Percentiles rank a stretch among this genome's conserved stretches.
Conservation (phyloP, 192 early-diverging fungal genomes). For the Allomyces javanicus region DNA sequence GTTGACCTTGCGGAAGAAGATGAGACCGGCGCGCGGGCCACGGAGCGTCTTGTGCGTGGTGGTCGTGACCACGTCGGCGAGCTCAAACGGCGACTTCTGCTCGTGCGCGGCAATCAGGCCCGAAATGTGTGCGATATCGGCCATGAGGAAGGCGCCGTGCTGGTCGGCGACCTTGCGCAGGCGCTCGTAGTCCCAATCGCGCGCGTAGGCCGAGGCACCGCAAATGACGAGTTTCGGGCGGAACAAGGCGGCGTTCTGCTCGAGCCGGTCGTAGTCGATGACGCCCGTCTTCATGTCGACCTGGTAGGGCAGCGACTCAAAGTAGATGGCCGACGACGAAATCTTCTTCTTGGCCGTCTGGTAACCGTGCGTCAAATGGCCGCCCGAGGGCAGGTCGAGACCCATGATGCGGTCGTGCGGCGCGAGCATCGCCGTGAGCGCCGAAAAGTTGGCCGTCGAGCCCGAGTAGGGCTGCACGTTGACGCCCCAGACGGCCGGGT, state of each 20-base stretch:
- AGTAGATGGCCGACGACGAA: conserved; percentile 98
- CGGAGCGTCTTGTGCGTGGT: conserved; percentile 99
- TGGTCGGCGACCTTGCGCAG: conserved; percentile 93
- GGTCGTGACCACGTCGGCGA: conserved; percentile 97
- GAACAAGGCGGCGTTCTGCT: conserved; percentile 83
- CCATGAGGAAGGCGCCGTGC: conserved; percentile 89
- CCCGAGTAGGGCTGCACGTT: conserved; percentile 99
- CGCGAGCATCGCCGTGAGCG: conserved; percentile 80
- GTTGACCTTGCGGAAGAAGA: conserved; percentile 79
- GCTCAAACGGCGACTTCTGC: conserved; percentile 82
- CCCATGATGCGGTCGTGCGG: conserved; percentile 99
- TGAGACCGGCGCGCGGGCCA: conserved; percentile 94
- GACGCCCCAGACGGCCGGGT: conserved; percentile 86
- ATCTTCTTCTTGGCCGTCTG: conserved; percentile 99
- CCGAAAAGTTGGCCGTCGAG: conserved; percentile 95
- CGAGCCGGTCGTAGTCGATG: conserved; percentile 87
- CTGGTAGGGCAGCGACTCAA: conserved; percentile 97
- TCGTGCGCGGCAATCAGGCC: conserved; percentile 85
- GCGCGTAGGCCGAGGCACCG: conserved; percentile 94
- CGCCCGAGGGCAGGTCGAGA: conserved; percentile 95
- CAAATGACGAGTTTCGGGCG: conserved; percentile 97
- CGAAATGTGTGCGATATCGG: conserved; percentile 97
- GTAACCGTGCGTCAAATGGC: conserved; percentile 99
- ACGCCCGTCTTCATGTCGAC: conserved; percentile 69
- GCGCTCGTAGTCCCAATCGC: conserved; percentile 95